Percentiles rank a stretch among this genome's conserved stretches.
Evolutionary conservation across 441 rosid species (phyloP).

Genomic region (Bruguiera hainesii): DNA sequence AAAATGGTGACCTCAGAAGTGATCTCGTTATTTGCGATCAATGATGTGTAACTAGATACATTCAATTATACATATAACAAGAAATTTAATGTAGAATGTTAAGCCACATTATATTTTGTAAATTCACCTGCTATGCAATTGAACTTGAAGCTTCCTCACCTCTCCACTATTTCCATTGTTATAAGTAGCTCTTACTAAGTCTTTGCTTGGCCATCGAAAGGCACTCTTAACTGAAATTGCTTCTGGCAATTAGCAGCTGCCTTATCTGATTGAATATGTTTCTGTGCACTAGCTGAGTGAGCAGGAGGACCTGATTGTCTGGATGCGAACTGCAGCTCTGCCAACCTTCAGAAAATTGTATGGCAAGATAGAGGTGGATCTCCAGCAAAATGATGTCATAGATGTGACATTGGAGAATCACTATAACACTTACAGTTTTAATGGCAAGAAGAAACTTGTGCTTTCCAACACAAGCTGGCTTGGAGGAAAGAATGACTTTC

Average conservation of each 20-base stretch:
- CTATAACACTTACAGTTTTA: conserved; percentile 83
- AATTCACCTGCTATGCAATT: neutral
- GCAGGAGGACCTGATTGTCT: conserved; percentile 89
- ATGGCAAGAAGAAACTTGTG: conserved; percentile 79
- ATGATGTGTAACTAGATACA: too few relatives aligned
- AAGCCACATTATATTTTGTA: neutral
- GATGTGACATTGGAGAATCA: conserved; percentile 46
- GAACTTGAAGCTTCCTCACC: too few relatives aligned
- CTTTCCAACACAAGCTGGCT: conserved; percentile 88
- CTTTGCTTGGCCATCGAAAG: neutral
- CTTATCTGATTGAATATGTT: conserved; percentile 12
- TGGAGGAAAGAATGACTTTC: conserved; percentile 84
- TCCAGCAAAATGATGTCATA: conserved; percentile 45
- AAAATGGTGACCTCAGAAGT: too few relatives aligned
- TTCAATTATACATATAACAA: too few relatives aligned
- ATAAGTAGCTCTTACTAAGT: too few relatives aligned
- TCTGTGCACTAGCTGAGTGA: conserved; percentile 59
- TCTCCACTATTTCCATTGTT: too few relatives aligned
- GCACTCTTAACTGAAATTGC: neutral
- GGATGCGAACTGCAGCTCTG: conserved; percentile 99
- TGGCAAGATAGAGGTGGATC: conserved; percentile 84
- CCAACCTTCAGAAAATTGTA: conserved; percentile 92
- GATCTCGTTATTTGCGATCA: too few relatives aligned
- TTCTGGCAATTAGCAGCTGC: neutral
- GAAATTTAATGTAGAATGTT: too few relatives aligned